Percentiles rank a stretch among this genome's conserved stretches.
Conservation (phyloP, 2,329 filamentous ascomycete species). For the Fusarium illudens region DNA sequence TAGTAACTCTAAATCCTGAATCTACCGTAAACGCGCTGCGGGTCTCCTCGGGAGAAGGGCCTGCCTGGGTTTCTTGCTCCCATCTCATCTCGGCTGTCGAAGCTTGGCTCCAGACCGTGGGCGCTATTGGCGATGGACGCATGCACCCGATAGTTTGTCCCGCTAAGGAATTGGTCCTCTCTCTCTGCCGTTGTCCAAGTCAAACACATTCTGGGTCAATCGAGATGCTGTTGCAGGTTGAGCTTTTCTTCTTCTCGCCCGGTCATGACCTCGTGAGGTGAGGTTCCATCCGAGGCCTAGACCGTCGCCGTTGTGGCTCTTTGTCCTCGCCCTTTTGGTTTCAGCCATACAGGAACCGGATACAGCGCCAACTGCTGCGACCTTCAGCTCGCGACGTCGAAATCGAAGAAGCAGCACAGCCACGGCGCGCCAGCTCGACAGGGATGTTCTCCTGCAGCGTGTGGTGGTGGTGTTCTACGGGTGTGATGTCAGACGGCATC, state of each 20-base stretch:
- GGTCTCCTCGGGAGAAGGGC: neutral
- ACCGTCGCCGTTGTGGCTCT: conserved; percentile 16
- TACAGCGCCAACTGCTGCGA: neutral
- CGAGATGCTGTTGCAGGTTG: neutral
- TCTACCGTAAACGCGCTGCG: conserved; percentile 6
- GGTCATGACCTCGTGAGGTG: neutral
- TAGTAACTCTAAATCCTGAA: conserved; percentile 29
- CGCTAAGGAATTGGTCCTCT: conserved; percentile 17
- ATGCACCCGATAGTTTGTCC: conserved; percentile 25
- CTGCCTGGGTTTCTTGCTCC: neutral
- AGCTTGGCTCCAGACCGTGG: conserved; percentile 29
- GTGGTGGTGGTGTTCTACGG: neutral
- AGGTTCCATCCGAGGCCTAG: conserved; percentile 9
- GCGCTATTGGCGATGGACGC: conserved; percentile 1
- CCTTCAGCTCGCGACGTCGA: conserved; percentile 24
- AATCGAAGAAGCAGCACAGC: conserved; percentile 21
- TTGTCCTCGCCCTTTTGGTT: neutral
- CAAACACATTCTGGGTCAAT: conserved; percentile 2
- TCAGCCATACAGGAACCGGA: conserved; percentile 2
- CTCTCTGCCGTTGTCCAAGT: neutral
- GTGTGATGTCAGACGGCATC: conserved; percentile 30
- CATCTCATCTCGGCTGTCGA: conserved; percentile 39
- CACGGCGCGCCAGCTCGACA: conserved; percentile 32
- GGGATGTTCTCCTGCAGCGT: conserved; percentile 10
- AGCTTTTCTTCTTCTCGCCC: neutral